Conservation (phyloP, 2,329 filamentous ascomycete species). For the Zalaria sp. region DNA sequence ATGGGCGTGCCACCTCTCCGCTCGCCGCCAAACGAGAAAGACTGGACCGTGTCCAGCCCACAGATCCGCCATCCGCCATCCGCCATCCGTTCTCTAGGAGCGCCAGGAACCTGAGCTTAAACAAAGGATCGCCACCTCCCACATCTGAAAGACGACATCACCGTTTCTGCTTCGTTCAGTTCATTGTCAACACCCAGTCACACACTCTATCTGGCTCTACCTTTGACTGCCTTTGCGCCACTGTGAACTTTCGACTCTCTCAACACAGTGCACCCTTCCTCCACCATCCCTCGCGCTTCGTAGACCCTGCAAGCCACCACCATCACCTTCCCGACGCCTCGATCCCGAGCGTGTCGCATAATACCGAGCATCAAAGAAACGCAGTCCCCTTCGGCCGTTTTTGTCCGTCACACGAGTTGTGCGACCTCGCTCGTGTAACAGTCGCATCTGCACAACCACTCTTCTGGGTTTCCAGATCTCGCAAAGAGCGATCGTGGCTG, state of each 20-base stretch:
- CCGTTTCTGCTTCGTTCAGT: not conserved
- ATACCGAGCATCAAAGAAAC: constrained; percentile 20
- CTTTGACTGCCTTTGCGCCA: no score
- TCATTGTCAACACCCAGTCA: not conserved
- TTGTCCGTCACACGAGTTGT: not conserved
- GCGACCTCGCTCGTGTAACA: constrained; percentile 15
- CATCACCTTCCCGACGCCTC: constrained; percentile 14
- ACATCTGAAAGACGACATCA: constrained; percentile 3
- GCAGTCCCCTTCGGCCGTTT: constrained; percentile 8
- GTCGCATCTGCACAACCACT: constrained; percentile 31
- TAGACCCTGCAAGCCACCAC: constrained; percentile 6
- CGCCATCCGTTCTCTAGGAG: constrained; percentile 24
- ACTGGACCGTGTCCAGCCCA: constrained; percentile 30
- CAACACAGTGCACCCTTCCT: not conserved
- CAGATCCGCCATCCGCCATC: constrained; percentile 15
- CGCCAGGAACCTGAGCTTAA: constrained; percentile 33
- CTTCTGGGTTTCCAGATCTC: constrained; percentile 26
- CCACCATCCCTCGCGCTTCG: constrained; percentile 1
- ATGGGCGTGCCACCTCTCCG: constrained; percentile 21
- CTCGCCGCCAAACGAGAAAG: constrained; percentile 13
- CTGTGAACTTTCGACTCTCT: not conserved
- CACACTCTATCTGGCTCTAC: not conserved
- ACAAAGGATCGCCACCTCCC: constrained; percentile 34
- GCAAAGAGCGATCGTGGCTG: constrained; percentile 14
- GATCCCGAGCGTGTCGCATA: constrained; percentile 17